These are phyloP conservation scores for Amauroascus niger DNA, from an alignment of 2,329 filamentous ascomycete species.

Conservation along the genomic window DNA sequence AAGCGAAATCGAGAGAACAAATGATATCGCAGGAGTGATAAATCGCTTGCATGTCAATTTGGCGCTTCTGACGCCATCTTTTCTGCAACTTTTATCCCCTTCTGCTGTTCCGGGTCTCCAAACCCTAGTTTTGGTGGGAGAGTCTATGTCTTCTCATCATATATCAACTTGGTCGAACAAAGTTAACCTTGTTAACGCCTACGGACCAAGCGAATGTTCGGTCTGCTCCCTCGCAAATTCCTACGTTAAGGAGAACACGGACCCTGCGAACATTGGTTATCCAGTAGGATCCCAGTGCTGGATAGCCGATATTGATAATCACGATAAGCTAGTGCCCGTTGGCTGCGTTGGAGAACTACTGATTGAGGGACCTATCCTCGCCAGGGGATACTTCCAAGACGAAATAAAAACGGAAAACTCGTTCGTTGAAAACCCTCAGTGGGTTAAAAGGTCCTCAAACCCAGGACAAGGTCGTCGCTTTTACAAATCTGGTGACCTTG, in stretches of 20 bases:
- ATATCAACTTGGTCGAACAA: slow-evolving; percentile 21
- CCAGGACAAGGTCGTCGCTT: slow-evolving; percentile 1
- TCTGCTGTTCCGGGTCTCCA: slow-evolving; percentile 35
- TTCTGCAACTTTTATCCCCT: slow-evolving; percentile 40
- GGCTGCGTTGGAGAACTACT: slow-evolving; percentile 35
- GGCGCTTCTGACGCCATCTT: slow-evolving; percentile 50
- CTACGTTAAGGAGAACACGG: neutral
- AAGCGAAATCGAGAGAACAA: slow-evolving; percentile 33
- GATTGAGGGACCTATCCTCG: slow-evolving; percentile 33
- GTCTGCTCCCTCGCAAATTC: neutral
- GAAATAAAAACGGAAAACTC: slow-evolving; percentile 15
- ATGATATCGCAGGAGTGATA: slow-evolving; percentile 39
- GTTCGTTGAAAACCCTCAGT: slow-evolving; percentile 21
- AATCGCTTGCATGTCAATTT: slow-evolving; percentile 42
- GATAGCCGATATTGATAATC: slow-evolving; percentile 20
- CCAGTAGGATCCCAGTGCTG: slow-evolving; percentile 15
- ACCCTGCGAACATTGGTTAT: slow-evolving; percentile 16
- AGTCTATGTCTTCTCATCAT: slow-evolving; percentile 19
- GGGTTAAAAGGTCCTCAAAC: slow-evolving; percentile 6
- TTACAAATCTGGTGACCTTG: slow-evolving; percentile 22
- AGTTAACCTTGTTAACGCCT: slow-evolving; percentile 31
- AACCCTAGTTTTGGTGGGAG: slow-evolving; percentile 26
- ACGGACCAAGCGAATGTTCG: slow-evolving; percentile 19
- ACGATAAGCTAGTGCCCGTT: slow-evolving; percentile 22
- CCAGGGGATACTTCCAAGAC: slow-evolving; percentile 28